Base-by-base conservation (phyloP, 768 basidiomycete species). In the Albatrellus ellisii region DNA sequence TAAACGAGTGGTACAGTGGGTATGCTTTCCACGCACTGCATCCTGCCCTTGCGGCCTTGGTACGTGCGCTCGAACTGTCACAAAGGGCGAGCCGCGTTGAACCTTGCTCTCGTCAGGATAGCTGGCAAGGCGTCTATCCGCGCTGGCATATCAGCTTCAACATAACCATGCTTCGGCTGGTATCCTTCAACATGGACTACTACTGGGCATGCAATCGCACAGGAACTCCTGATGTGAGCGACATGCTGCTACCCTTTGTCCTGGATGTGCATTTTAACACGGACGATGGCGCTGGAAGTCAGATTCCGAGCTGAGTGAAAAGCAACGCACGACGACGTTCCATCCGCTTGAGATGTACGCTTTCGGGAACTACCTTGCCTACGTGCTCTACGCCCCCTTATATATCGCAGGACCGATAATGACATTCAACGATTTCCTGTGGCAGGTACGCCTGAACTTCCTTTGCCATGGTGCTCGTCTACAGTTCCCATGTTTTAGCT, bases 391-490 rank as follows among this genome's bases (percentile, higher is more conserved):
- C 54, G 77, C 92, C 0, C 92, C 95, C 1, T 65, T 98, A 9
- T 99, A 97, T 56, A 85, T 98, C 39, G 92, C 87, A 2, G 94
- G 95, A 0, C 95, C 95, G 0, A 92, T 98, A 50, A 75, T 98
- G 57, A 84, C 92, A 0, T 98, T 89, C 67, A 94, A 94, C 54
- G 88, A 95, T 57, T 98, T 89, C 56, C 64, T 88, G 53, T 87
- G 82, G 78, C 94, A 97, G 77, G 89, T 89, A 28, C 46, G 70
- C 55, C 25, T 35, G n/a, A 28, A 28, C 1, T 36, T 21, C 38
- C 24, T 22, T 27, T 36, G n/a, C 12, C 29, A 10, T 32, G 27
- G 9, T 36, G 36, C 20, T 44, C 26, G 27, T 18, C 3, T 20
- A 14, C 12, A 22, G 22, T 48, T 15, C 45, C 21, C 32, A 10